Percentiles rank a stretch among this genome's conserved stretches.
Conservation (phyloP, 2,329 filamentous ascomycete genomes). For the Exophiala mesophila region DNA sequence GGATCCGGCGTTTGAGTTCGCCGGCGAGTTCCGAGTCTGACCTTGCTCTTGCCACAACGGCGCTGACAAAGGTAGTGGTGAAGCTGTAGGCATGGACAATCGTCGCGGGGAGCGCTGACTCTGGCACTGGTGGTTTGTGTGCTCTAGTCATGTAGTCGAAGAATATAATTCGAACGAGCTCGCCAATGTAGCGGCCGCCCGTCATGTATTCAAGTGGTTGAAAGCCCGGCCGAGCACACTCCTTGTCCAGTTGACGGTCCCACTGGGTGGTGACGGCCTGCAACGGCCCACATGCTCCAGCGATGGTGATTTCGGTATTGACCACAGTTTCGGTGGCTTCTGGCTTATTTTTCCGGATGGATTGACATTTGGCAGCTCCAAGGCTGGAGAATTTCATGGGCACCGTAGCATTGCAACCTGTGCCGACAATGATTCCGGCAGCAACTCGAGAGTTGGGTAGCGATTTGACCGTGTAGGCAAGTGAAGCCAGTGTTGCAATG, state of each 20-base stretch:
- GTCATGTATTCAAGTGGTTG: slow-evolving; percentile 85
- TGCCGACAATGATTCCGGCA: slow-evolving; percentile 79
- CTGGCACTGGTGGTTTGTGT: slow-evolving; percentile 34
- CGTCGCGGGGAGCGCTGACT: slow-evolving; percentile 49
- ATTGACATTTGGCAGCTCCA: slow-evolving; percentile 56
- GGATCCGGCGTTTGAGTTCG: slow-evolving; percentile 50
- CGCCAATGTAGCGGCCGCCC: slow-evolving; percentile 70
- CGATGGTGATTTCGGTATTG: slow-evolving; percentile 82
- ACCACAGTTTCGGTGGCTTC: slow-evolving; percentile 64
- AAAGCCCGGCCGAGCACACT: slow-evolving; percentile 67
- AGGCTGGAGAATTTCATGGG: slow-evolving; percentile 61
- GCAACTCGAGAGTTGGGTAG: slow-evolving; percentile 59
- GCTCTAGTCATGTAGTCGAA: slow-evolving; percentile 56
- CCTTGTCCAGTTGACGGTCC: slow-evolving; percentile 63
- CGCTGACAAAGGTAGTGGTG: slow-evolving; percentile 68
- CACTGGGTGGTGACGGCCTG: slow-evolving; percentile 63
- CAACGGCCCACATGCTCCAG: slow-evolving; percentile 65
- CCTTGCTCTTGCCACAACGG: slow-evolving; percentile 55
- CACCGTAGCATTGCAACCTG: slow-evolving; percentile 75
- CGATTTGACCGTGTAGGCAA: slow-evolving; percentile 66
- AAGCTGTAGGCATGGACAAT: slow-evolving; percentile 58
- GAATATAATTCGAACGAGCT: slow-evolving; percentile 67
- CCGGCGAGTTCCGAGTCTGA: slow-evolving; percentile 46
- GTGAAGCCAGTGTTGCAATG: slow-evolving; percentile 71
- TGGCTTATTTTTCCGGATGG: slow-evolving; percentile 44